These are phyloP conservation scores for Erysimum cheiranthoides DNA, from an alignment of 345 rosid species.

Conservation along the genomic window DNA sequence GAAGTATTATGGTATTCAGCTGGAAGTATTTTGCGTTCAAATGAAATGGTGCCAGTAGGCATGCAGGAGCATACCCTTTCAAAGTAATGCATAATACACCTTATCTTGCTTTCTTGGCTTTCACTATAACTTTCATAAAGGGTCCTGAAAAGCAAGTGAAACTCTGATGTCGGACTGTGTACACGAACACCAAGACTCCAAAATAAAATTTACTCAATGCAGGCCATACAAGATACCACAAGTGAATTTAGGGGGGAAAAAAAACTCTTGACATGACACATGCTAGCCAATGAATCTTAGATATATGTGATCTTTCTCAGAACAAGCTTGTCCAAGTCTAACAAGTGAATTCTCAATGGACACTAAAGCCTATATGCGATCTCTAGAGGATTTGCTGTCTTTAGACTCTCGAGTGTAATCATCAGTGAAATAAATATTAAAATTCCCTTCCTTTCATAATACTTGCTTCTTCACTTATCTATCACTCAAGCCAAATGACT, in stretches of 20 bases:
- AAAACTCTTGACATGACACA: neutral
- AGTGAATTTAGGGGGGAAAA: neutral
- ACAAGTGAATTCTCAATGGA: neutral
- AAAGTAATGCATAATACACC: constrained; percentile 81
- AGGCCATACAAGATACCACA: constrained; percentile 13
- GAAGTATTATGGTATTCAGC: constrained; percentile 43
- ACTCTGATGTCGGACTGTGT: neutral
- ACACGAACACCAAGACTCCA: constrained; percentile 15
- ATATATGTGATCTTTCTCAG: neutral
- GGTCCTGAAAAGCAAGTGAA: constrained; percentile 57
- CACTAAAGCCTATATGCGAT: neutral
- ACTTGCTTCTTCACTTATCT: constrained; percentile 21
- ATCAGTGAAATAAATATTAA: neutral
- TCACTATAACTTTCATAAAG: constrained; percentile 65
- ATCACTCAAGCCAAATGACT: constrained; percentile 20
- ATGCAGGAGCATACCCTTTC: constrained; percentile 64
- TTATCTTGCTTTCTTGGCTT: constrained; percentile 76
- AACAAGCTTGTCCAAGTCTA: constrained; percentile 11
- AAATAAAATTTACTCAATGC: constrained; percentile 5
- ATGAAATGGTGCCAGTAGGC: constrained; percentile 77
- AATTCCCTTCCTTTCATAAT: constrained; percentile 9
- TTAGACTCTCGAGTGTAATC: constrained; percentile 10
- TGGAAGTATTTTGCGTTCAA: constrained; percentile 85
- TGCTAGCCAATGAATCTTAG: neutral
- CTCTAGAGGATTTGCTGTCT: constrained; percentile 9